A percentile compares a stretch with the other conserved stretches of the same genome.
phyloP scores from a whole-genome alignment of 1,284 basidiomycete species.

The Apiotrichum mycotoxinovorans region DNA sequence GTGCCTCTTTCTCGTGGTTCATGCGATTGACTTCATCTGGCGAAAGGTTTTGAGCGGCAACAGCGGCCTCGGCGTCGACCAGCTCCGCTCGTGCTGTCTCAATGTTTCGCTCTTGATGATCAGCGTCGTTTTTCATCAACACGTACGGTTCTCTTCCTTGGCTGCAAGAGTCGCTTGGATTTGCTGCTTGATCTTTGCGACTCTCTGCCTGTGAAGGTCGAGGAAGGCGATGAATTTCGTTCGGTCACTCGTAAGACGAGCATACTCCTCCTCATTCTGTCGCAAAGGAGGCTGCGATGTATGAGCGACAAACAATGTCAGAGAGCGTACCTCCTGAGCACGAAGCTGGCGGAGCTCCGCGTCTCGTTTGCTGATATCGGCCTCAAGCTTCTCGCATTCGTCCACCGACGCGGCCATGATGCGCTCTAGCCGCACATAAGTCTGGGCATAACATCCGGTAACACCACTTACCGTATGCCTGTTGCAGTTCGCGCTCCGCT shows the following conservation, averaged over 20 bases:
- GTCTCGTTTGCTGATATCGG: conserved; percentile 25
- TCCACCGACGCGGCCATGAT: conserved; percentile 31
- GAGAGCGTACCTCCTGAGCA: conserved; percentile 37
- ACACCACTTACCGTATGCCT: conserved; percentile 60
- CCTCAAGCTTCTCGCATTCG: conserved; percentile 38
- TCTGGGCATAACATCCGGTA: background rate
- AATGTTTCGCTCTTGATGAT: conserved; percentile 5
- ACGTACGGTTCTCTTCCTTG: conserved; percentile 36
- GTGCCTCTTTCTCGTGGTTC: conserved; percentile 75
- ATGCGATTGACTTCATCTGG: conserved; percentile 80
- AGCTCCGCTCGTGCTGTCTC: conserved; percentile 53
- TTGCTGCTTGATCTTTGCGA: conserved; percentile 38
- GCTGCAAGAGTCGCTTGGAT: conserved; percentile 29
- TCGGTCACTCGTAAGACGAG: conserved; percentile 44
- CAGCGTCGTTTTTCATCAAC: background rate
- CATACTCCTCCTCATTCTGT: conserved; percentile 42
- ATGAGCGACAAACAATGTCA: background rate
- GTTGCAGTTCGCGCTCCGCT: conserved; percentile 65
- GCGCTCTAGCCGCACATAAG: conserved; percentile 25
- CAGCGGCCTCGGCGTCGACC: conserved; percentile 60
- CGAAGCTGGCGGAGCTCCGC: conserved; percentile 40
- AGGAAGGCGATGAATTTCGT: conserved; percentile 47
- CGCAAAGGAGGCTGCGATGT: background rate
- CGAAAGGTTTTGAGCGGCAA: conserved; percentile 75
- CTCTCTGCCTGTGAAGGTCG: conserved; percentile 42